These are phyloP conservation scores for Rhizopus sp. DNA, from an alignment of 371 early-diverging fungal species.

Conservation along the genomic window DNA sequence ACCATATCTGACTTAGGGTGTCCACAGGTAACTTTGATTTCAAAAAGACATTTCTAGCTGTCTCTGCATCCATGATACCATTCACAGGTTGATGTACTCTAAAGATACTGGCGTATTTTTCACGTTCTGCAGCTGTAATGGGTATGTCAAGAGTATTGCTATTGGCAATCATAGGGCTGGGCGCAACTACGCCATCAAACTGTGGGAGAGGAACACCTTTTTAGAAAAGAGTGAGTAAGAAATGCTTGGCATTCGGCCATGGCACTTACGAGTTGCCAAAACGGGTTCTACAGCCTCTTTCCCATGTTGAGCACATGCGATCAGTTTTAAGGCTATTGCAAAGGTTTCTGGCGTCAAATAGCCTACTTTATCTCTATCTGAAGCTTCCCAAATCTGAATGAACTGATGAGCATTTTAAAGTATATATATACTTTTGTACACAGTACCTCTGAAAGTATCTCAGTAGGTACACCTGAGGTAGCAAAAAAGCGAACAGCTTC, in stretches of 20 bases:
- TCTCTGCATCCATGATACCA: conserved; percentile 39
- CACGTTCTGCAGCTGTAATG: conserved; percentile 40
- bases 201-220: conserved; percentile 55
- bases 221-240: background rate
- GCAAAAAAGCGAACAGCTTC: conserved; percentile 85
- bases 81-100: conserved; percentile 43
- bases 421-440: background rate
- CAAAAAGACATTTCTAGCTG: conserved; percentile 44
- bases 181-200: conserved; percentile 50
- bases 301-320: conserved; percentile 86
- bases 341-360: conserved; percentile 72
- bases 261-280: conserved; percentile 37
- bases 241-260: background rate
- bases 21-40: conserved; percentile 49
- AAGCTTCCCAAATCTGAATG: conserved; percentile 79
- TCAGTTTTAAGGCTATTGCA: conserved; percentile 79
- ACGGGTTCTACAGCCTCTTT: conserved; percentile 38
- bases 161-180: conserved; percentile 25
- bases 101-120: conserved; percentile 48
- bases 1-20: conserved; percentile 50
- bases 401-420: background rate
- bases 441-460: conserved; percentile 73
- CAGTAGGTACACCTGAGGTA: conserved; percentile 74
- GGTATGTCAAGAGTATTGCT: conserved; percentile 5
- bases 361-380: conserved; percentile 77